These are phyloP conservation scores for Pichia pseudocactophila DNA, from an alignment of 805 yeast species.

Conservation along the genomic window DNA sequence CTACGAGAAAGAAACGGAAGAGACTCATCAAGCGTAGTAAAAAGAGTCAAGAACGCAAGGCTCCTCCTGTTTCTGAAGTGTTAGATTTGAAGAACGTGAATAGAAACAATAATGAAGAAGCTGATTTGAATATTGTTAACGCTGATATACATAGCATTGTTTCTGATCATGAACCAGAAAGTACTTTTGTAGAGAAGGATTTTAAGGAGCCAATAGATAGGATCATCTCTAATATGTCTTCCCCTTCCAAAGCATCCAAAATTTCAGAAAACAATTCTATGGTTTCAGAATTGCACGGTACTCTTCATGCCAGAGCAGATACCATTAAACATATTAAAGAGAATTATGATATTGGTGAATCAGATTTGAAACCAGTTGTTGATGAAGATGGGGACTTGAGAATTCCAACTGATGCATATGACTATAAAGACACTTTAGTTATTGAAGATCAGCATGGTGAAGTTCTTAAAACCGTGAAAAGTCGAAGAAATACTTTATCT, in stretches of 20 bases:
- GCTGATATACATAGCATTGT: background rate
- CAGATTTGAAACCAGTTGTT: slow-evolving; percentile 22
- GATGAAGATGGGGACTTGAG: slow-evolving; percentile 30
- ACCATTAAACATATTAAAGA: slow-evolving; percentile 13
- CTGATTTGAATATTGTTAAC: background rate
- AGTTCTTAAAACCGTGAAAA: slow-evolving; percentile 47
- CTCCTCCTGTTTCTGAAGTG: slow-evolving; percentile 21
- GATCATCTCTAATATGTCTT: slow-evolving; percentile 7
- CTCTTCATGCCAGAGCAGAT: slow-evolving; percentile 10
- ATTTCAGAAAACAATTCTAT: slow-evolving; percentile 1
- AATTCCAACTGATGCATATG: slow-evolving; percentile 39
- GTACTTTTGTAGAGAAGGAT: background rate
- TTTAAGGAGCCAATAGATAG: slow-evolving; percentile 1
- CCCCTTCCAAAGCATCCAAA: slow-evolving; percentile 11
- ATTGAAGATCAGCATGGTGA: slow-evolving; percentile 85
- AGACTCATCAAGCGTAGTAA: slow-evolving; percentile 26
- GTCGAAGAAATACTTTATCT: slow-evolving; percentile 9
- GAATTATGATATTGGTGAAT: slow-evolving; percentile 15
- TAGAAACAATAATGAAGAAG: slow-evolving; percentile 3
- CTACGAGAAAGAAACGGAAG: slow-evolving; percentile 47
- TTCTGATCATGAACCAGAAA: background rate
- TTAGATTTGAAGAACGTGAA: slow-evolving; percentile 11
- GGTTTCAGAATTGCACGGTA: slow-evolving; percentile 9
- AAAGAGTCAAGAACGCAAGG: slow-evolving; percentile 24
- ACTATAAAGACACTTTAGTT: slow-evolving; percentile 62